These are phyloP conservation scores for Coelastrella sp. DNA, from an alignment of 139 green algal species.

Conservation along the genomic window DNA sequence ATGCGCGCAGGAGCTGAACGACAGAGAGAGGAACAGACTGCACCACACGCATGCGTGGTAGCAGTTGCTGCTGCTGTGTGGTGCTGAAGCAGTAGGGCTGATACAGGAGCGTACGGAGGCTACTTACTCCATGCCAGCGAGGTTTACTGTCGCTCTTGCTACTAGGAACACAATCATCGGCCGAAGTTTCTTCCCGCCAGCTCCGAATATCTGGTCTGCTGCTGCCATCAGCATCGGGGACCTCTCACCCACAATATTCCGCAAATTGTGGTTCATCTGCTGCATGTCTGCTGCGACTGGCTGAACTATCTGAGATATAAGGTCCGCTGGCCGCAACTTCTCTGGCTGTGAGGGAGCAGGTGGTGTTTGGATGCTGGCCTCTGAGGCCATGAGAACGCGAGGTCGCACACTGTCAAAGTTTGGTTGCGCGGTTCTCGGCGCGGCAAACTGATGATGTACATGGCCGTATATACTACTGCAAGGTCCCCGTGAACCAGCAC, in stretches of 20 bases:
- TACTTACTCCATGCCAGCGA: slow-evolving; percentile 73
- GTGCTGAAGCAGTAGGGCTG: not conserved
- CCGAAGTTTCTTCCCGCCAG: slow-evolving; percentile 95
- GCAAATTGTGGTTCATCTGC: slow-evolving; percentile 86
- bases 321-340: slow-evolving; percentile 30
- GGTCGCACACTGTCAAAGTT: not conserved
- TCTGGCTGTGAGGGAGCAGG: not conserved
- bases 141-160: slow-evolving; percentile 80
- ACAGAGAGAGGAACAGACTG: too few species aligned
- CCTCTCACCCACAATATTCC: slow-evolving; percentile 90
- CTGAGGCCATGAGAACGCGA: slow-evolving; percentile 12
- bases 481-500: not conserved
- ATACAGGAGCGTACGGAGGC: too few species aligned
- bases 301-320: slow-evolving; percentile 68
- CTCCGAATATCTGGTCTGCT: slow-evolving; percentile 98
- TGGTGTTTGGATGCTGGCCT: slow-evolving; percentile 1
- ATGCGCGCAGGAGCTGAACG: too few species aligned
- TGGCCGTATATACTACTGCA: not conserved
- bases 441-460: not conserved
- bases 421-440: not conserved
- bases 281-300: slow-evolving; percentile 89
- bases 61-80: not conserved
- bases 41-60: not conserved
- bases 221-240: slow-evolving; percentile 96
- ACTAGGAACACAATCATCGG: slow-evolving; percentile 95